phyloP scores from a whole-genome alignment of 2,329 filamentous ascomycete genomes.

The Pestalotiopsis sp. region DNA sequence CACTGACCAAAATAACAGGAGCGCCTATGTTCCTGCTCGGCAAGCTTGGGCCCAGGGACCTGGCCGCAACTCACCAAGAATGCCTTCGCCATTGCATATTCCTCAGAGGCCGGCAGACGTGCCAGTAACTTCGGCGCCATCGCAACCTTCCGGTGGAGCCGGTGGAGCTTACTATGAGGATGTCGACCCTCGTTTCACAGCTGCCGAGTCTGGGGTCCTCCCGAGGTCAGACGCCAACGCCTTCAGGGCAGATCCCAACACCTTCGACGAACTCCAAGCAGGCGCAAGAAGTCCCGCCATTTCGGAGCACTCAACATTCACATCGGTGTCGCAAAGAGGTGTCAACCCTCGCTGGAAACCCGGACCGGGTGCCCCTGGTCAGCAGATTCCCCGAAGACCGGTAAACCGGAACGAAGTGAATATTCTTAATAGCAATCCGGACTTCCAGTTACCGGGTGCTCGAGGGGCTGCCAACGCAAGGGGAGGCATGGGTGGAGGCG shows the following conservation, averaged over 20 bases:
- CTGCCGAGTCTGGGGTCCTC: conserved; percentile 30
- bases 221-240: conserved; percentile 17
- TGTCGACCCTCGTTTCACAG: conserved; percentile 83
- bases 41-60: conserved; percentile 56
- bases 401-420: conserved; percentile 68
- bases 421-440: conserved; percentile 78
- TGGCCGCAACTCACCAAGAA: conserved; percentile 46
- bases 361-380: conserved; percentile 48
- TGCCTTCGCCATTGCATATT: conserved; percentile 47
- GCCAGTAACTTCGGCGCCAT: conserved; percentile 35
- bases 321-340: conserved; percentile 84
- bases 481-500: conserved; percentile 43
- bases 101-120: conserved; percentile 39
- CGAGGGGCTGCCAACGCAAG: conserved; percentile 31
- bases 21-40: conserved; percentile 59
- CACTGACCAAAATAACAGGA: conserved; percentile 39
- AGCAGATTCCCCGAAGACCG: conserved; percentile 46
- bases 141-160: conserved; percentile 27
- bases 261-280: conserved; percentile 62
- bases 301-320: conserved; percentile 84
- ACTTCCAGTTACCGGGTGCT: conserved; percentile 72
- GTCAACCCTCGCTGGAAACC: conserved; percentile 87
- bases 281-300: conserved; percentile 71
- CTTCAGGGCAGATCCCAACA: conserved; percentile 38
- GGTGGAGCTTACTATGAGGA: conserved; percentile 81